These are phyloP conservation scores for Pisolithus microcarpus DNA, from an alignment of 768 basidiomycete species.

Conservation along the genomic window DNA sequence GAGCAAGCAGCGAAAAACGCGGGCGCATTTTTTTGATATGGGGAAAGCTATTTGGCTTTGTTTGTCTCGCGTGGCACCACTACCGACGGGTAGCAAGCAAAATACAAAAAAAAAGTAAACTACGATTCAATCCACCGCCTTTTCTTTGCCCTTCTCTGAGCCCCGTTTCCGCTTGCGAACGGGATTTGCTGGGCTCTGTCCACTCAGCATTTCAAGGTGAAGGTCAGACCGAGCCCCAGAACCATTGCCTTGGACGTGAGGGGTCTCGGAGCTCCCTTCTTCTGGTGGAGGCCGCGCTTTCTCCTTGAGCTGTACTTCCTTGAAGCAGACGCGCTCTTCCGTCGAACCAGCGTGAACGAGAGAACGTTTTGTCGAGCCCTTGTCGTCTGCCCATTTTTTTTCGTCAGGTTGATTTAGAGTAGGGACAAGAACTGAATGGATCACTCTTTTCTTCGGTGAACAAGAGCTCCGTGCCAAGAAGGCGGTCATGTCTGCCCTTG, in stretches of 20 bases:
- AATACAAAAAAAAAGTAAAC: too few species aligned
- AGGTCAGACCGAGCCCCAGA: background rate
- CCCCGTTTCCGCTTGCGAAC: constrained; percentile 11
- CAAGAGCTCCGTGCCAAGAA: constrained; percentile 71
- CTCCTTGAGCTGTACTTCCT: constrained; percentile 52
- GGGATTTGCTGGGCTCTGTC: background rate
- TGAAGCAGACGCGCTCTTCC: constrained; percentile 65
- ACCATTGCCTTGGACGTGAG: background rate
- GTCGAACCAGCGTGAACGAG: constrained; percentile 55
- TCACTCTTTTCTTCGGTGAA: constrained; percentile 65
- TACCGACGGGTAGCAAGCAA: background rate
- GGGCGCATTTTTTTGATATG: constrained; percentile 14
- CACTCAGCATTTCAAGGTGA: constrained; percentile 1
- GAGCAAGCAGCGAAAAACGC: constrained; percentile 11
- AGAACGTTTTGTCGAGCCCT: constrained; percentile 43
- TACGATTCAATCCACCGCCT: constrained; percentile 10
- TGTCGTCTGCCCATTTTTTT: constrained; percentile 29
- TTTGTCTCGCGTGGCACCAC: constrained; percentile 18
- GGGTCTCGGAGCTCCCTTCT: background rate
- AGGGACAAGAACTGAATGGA: constrained; percentile 1
- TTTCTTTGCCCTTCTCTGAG: constrained; percentile 22
- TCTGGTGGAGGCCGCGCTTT: constrained; percentile 28
- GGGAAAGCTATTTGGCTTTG: constrained; percentile 14
- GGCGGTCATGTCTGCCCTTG: constrained; percentile 57
- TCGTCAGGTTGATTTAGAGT: constrained; percentile 2